Evolutionary conservation across 345 rosid species (phyloP), one percentile per base, ranked within the genome.

Genomic region (Syzygium oleosum): DNA sequence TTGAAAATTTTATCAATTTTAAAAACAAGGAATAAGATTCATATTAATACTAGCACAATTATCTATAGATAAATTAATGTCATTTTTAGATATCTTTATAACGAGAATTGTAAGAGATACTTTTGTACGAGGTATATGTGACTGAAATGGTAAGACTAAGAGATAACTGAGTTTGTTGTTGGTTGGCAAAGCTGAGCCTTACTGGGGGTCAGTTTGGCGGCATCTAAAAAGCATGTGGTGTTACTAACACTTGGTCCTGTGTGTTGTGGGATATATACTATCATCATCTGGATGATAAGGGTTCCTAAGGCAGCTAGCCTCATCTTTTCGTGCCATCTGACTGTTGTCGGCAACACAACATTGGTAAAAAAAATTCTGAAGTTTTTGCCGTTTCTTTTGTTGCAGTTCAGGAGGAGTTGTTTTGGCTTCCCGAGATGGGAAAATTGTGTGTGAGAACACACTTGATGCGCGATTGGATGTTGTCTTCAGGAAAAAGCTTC

Each of bases 391-490:
- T 89, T 88, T 84, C 89, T 90, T 53, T 85, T 85, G 25, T 31
- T 31, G 29, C 92, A 98, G 99, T 88, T 92, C 97, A 38, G 99
- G 99, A 90, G 99, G 99, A 91, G 98, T 98, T 63, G 99, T 97
- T 52, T 53, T 98, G 84, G 99, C 99, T 86, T 97, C 99, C 88
- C 94, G 92, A 90, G 99, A 97, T 88, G 99, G 99, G 56, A 98
- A 98, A 90, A 97, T 98, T 88, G 99, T 98, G 87, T 95, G 88
- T 68, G 99, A 98, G 93, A 97, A 98, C 92, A 92, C 97, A 13
- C 96, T 98, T 87, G 98, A 98, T 93, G 98, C 99, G 3, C 93
- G 99, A 52, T 89, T 98, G 95, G 99, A 98, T 77, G 95, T 96
- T 87, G 98, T 93, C 11, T 96, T 98, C 90, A 94, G 96, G 86